phyloP scores from a whole-genome alignment of 768 basidiomycete genomes.

The Russula ochroleuca region DNA sequence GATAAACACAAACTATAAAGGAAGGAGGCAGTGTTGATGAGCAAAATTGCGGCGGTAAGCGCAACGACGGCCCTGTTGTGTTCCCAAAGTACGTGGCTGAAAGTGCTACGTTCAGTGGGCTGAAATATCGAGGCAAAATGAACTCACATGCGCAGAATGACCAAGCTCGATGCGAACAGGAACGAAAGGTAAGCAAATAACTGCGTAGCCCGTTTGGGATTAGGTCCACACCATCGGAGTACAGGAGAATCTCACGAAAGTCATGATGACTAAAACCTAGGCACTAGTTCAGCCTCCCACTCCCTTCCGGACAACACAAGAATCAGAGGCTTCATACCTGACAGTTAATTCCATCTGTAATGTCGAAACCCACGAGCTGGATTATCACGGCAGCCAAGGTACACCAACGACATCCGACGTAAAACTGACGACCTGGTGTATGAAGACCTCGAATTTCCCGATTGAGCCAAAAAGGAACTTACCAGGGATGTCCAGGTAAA shows the following conservation, averaged over 20 bases:
- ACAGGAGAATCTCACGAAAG: slow-evolving; percentile 5
- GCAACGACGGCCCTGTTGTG: background rate
- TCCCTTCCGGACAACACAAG: background rate
- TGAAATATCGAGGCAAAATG: background rate
- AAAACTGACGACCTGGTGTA: background rate
- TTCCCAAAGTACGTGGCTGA: slow-evolving; percentile 13
- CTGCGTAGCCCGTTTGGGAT: background rate
- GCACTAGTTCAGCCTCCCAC: background rate
- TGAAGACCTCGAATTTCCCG: background rate
- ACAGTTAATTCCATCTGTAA: background rate
- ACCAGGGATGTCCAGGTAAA: background rate
- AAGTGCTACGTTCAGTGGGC: background rate
- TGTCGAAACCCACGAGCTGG: background rate
- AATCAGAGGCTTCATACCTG: slow-evolving; percentile 1
- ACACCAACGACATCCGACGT: slow-evolving; percentile 13
- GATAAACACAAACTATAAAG: background rate
- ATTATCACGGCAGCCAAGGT: background rate
- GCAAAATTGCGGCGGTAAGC: background rate
- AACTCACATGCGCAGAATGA: slow-evolving; percentile 19
- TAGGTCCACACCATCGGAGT: background rate
- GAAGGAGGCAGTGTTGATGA: background rate
- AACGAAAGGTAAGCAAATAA: background rate
- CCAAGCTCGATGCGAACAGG: slow-evolving; percentile 18
- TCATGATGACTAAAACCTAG: background rate
- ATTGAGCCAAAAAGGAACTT: background rate